Evolutionary conservation across 2,329 filamentous ascomycete species (phyloP), one percentile per base, ranked within the genome.

Genomic region (Aspergillus pseudonomiae): DNA sequence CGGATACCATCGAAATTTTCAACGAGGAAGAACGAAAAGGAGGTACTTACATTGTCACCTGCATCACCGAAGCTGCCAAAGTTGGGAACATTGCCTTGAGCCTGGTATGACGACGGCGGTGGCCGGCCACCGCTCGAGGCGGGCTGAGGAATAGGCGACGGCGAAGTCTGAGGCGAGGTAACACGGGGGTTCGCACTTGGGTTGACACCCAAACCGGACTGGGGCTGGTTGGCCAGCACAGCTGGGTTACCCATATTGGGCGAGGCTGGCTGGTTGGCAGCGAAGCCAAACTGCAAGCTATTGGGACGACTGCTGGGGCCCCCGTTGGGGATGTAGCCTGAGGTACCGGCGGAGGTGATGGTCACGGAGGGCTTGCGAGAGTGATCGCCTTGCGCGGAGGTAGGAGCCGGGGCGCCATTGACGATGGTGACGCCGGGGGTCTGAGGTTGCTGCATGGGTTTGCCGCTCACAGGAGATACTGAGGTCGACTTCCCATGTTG

Each of bases 111-210:
- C 39, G 92, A 90, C 52, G 93, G 93, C 71, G 94, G 94, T 70
- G 94, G 94, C 73, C 93, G 84, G 61, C 89, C 92, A 71, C 93
- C 93, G 74, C 93, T 95, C 39, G 90, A 89, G 60, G 90, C 88
- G 58, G 93, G 92, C 78, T 94, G 92, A 36, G 95, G 94, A 71
- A 98, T 98, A 5, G 95, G 95, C 48, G 92, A 94, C 4, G 95
- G 95, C 53, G 94, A 97, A 70, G 91, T 90, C 56, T 91, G 89
- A 6, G 95, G 95, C 53, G 94, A 96, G 55, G 89, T 89, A 58
- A 94, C 86, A 71, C 91, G 88, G 66, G 91, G 90, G 74, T 91
- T 89, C 63, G 79, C 83, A 75, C 82, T 85, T 73, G 78, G 85
- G 78, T 74, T 88, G 63, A 86, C 80, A 62, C 75, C 75, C 58